phyloP scores from a whole-genome alignment of 2,329 filamentous ascomycete genomes.

The Sclerotinia glacialis region DNA sequence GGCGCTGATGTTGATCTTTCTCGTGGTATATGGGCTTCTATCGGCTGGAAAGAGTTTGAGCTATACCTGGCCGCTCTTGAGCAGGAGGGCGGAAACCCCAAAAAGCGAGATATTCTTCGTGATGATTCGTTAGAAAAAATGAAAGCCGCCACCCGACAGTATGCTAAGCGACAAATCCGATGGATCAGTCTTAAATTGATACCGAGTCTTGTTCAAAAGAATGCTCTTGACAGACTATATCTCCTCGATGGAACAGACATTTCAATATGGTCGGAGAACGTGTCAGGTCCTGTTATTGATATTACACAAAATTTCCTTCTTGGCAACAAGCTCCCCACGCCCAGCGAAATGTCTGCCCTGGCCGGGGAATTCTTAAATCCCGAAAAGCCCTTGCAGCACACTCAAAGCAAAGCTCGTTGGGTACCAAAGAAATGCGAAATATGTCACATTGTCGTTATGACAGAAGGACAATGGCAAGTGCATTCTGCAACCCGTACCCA shows the following conservation, averaged over 20 bases:
- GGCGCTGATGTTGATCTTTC: conserved; percentile 65
- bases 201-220: conserved; percentile 58
- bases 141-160: conserved; percentile 80
- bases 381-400: conserved; percentile 46
- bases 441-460: conserved; percentile 64
- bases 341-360: conserved; percentile 55
- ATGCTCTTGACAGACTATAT: conserved; percentile 61
- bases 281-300: conserved; percentile 61
- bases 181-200: conserved; percentile 87
- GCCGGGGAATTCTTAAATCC: conserved; percentile 57
- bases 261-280: conserved; percentile 57
- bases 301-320: conserved; percentile 64
- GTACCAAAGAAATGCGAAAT: conserved; percentile 63
- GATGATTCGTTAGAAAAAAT: conserved; percentile 66
- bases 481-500: conserved; percentile 49
- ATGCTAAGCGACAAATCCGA: conserved; percentile 77
- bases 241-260: conserved; percentile 77
- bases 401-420: conserved; percentile 46
- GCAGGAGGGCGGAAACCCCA: conserved; percentile 32
- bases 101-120: conserved; percentile 55
- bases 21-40: conserved; percentile 92
- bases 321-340: conserved; percentile 44
- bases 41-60: conserved; percentile 90
- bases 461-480: conserved; percentile 50
- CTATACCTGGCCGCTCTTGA: conserved; percentile 59